Percentiles rank a stretch among this genome's conserved stretches.
phyloP scores from a whole-genome alignment of 257 asterid species.

The Nicotiana benthamiana region DNA sequence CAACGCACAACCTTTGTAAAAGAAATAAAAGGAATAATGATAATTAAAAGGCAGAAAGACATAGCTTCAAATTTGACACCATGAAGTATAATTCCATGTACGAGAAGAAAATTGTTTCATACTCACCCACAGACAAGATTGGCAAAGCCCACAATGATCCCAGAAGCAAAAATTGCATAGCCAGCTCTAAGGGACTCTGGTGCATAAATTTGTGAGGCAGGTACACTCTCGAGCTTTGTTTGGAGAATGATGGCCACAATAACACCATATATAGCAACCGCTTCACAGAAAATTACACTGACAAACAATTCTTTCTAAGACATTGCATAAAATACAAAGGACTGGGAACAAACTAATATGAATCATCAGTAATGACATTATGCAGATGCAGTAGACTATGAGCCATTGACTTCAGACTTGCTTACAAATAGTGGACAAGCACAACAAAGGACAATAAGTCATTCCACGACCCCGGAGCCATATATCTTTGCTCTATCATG shows the following conservation, averaged over 20 bases:
- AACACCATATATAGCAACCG: slow-evolving; percentile 98
- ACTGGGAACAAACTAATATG: background rate
- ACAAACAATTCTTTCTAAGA: background rate
- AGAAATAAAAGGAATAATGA: slow-evolving; percentile 5
- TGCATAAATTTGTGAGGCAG: slow-evolving; percentile 55
- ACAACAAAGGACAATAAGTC: background rate
- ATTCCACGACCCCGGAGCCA: background rate
- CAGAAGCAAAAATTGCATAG: slow-evolving; percentile 96
- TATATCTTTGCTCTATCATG: background rate
- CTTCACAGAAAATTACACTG: slow-evolving; percentile 98
- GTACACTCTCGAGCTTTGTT: slow-evolving; percentile 92
- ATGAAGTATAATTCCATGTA: background rate
- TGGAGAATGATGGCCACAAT: slow-evolving; percentile 99
- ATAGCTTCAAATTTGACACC: background rate
- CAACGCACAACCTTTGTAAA: slow-evolving; percentile 71
- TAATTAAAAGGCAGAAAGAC: slow-evolving; percentile 3
- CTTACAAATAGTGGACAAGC: background rate
- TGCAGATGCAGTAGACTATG: background rate
- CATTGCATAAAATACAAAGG: background rate
- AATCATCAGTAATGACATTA: background rate
- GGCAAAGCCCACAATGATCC: slow-evolving; percentile 95
- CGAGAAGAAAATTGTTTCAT: background rate
- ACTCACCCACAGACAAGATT: slow-evolving; percentile 98
- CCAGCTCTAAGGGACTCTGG: slow-evolving; percentile 97
- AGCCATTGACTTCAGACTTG: background rate